Evolutionary conservation across 1,284 basidiomycete genomes (phyloP).

Genomic region (Sporisorium sorghi): DNA sequence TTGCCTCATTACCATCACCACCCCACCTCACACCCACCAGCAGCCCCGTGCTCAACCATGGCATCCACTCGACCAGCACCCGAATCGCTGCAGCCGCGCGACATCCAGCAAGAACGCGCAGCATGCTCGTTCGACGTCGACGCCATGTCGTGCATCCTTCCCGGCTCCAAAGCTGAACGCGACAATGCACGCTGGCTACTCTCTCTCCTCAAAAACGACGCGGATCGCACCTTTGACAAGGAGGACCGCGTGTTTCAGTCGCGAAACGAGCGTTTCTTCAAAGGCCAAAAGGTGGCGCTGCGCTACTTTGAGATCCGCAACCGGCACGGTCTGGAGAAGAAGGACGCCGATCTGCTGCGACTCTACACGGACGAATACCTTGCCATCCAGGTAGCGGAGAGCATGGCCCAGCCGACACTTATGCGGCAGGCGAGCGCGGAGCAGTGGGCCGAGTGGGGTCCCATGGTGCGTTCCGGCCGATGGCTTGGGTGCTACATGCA

Average conservation of each 20-base stretch:
- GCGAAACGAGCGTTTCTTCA: slow-evolving; percentile 53
- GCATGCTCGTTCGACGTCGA: slow-evolving; percentile 54
- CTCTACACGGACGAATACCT: slow-evolving; percentile 59
- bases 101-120: slow-evolving; percentile 44
- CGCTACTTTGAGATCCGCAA: slow-evolving; percentile 59
- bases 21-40: too few species aligned
- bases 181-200: slow-evolving; percentile 56
- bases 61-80: slow-evolving; percentile 37
- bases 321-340: slow-evolving; percentile 52
- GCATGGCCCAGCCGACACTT: slow-evolving; percentile 59
- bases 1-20: background rate
- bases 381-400: slow-evolving; percentile 57
- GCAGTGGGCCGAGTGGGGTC: slow-evolving; percentile 57
- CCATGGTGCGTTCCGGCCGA: slow-evolving; percentile 39
- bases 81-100: slow-evolving; percentile 48
- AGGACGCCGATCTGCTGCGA: slow-evolving; percentile 55
- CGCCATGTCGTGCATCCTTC: slow-evolving; percentile 55
- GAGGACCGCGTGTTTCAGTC: slow-evolving; percentile 52
- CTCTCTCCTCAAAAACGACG: slow-evolving; percentile 46
- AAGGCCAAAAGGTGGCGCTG: slow-evolving; percentile 52
- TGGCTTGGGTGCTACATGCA: slow-evolving; percentile 62
- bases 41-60: too few species aligned
- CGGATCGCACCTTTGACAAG: slow-evolving; percentile 55
- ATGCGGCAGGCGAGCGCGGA: slow-evolving; percentile 49
- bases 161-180: slow-evolving; percentile 39